Conservation (phyloP, 2,329 filamentous ascomycete species). For the Lasiodiplodia sp. region DNA sequence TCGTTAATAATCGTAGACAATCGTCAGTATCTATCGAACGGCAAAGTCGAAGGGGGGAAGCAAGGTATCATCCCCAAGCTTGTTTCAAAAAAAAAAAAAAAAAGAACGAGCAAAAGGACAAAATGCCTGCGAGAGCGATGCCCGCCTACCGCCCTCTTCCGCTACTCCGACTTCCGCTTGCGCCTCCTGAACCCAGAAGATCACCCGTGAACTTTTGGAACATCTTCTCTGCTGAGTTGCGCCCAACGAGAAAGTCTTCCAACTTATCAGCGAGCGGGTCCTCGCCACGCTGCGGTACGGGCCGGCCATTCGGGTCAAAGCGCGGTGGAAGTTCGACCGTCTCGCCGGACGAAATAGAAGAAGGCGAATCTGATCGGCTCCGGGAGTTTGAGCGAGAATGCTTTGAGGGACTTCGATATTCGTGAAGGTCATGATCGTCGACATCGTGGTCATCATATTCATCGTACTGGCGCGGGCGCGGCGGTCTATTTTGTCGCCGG, state of each 20-base stretch:
- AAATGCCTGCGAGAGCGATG: constrained; percentile 1
- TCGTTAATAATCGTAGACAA: constrained; percentile 14
- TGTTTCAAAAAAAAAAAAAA: neutral
- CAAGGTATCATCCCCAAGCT: constrained; percentile 19
- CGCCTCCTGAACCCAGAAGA: constrained; percentile 14
- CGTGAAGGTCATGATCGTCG: constrained; percentile 37
- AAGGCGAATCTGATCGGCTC: constrained; percentile 17
- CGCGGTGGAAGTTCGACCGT: constrained; percentile 48
- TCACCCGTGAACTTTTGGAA: constrained; percentile 30
- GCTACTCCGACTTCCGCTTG: neutral
- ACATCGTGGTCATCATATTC: constrained; percentile 40
- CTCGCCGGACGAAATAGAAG: constrained; percentile 40
- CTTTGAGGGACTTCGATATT: neutral
- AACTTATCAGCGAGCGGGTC: constrained; percentile 45
- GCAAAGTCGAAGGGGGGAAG: neutral
- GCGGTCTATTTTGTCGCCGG: constrained; percentile 29
- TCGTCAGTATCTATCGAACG: constrained; percentile 15
- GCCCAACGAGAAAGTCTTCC: constrained; percentile 41
- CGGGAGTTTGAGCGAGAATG: constrained; percentile 24
- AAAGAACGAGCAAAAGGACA: neutral
- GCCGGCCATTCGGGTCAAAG: constrained; percentile 44
- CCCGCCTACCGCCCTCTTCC: constrained; percentile 13
- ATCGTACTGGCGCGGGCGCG: constrained; percentile 42
- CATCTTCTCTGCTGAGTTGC: constrained; percentile 27
- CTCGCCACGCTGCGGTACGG: constrained; percentile 35